phyloP scores from a whole-genome alignment of 257 asterid genomes.

The Leptodermis oblonga region DNA sequence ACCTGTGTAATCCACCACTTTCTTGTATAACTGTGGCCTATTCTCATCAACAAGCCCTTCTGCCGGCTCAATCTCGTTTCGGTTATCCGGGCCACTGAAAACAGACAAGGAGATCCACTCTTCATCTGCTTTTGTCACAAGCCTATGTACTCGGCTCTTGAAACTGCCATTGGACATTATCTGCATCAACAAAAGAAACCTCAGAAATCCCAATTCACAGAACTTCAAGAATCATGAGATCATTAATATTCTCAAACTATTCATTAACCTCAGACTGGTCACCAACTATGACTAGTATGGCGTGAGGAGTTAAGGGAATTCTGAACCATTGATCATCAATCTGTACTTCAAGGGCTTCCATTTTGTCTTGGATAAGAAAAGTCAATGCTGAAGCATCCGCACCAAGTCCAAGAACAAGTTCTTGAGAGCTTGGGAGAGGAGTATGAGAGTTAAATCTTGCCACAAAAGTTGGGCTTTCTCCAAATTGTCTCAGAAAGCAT shows the following conservation, averaged over 20 bases:
- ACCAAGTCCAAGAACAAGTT: conserved; percentile 39
- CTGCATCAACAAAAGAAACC: conserved; percentile 20
- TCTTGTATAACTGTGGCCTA: conserved; percentile 30
- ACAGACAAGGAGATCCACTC: conserved; percentile 30
- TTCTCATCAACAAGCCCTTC: conserved; percentile 30
- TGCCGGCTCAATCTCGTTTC: conserved; percentile 28
- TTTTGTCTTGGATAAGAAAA: conserved; percentile 53
- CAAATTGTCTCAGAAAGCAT: conserved; percentile 28
- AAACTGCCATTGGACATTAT: conserved; percentile 45
- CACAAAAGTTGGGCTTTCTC: conserved; percentile 22
- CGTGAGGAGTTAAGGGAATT: conserved; percentile 42
- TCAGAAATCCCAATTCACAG: neutral
- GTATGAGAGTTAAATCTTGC: conserved; percentile 42
- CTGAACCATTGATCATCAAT: conserved; percentile 46
- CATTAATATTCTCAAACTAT: neutral
- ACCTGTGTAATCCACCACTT: conserved; percentile 19
- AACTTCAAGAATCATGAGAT: neutral
- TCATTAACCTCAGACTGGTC: conserved; percentile 63
- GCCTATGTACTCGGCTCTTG: conserved; percentile 48
- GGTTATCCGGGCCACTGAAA: conserved; percentile 29
- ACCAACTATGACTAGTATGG: conserved; percentile 46
- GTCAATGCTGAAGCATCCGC: conserved; percentile 53
- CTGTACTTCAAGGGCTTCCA: conserved; percentile 50
- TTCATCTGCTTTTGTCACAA: conserved; percentile 26
- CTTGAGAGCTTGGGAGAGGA: conserved; percentile 49